These are phyloP conservation scores for Bacterosira constricta DNA, from an alignment of 108 stramenopile genomes.

Conservation along the genomic window DNA sequence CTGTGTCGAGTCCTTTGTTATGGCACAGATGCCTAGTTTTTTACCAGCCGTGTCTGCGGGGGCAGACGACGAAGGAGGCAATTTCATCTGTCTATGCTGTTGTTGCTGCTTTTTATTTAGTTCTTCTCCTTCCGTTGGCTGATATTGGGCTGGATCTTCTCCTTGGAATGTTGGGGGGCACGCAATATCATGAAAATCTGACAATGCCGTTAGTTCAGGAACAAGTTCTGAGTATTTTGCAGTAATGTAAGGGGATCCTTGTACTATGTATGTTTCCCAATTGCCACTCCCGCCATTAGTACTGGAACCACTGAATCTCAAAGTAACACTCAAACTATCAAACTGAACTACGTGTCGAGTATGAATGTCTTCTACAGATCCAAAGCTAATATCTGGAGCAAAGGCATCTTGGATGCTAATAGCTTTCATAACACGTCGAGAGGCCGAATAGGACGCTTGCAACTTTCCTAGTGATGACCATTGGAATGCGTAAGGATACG, in stretches of 20 bases:
- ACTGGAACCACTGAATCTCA: conserved; percentile 46
- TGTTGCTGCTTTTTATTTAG: neutral
- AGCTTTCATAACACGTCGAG: conserved; percentile 49
- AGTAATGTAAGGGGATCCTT: conserved; percentile 84
- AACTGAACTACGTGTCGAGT: conserved; percentile 63
- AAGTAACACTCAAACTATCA: conserved; percentile 80
- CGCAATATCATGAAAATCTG: conserved; percentile 61
- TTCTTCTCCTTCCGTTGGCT: neutral
- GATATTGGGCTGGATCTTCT: conserved; percentile 15
- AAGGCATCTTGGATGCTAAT: conserved; percentile 65
- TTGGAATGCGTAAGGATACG: conserved; percentile 83
- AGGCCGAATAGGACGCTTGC: conserved; percentile 74
- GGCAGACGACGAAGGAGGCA: conserved; percentile 9
- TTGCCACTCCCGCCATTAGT: conserved; percentile 2
- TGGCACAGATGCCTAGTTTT: conserved; percentile 43
- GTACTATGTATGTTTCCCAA: conserved; percentile 83
- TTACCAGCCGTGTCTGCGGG: conserved; percentile 19
- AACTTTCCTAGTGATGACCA: conserved; percentile 69
- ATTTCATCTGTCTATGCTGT: neutral
- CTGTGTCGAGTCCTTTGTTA: conserved; percentile 30
- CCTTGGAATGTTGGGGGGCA: conserved; percentile 53
- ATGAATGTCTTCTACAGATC: conserved; percentile 45
- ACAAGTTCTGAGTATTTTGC: conserved; percentile 51
- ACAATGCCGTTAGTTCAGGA: conserved; percentile 67
- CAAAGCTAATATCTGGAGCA: conserved; percentile 70